phyloP scores from a whole-genome alignment of 176 grass and related monocot species.

The Lolium multiflorum region DNA sequence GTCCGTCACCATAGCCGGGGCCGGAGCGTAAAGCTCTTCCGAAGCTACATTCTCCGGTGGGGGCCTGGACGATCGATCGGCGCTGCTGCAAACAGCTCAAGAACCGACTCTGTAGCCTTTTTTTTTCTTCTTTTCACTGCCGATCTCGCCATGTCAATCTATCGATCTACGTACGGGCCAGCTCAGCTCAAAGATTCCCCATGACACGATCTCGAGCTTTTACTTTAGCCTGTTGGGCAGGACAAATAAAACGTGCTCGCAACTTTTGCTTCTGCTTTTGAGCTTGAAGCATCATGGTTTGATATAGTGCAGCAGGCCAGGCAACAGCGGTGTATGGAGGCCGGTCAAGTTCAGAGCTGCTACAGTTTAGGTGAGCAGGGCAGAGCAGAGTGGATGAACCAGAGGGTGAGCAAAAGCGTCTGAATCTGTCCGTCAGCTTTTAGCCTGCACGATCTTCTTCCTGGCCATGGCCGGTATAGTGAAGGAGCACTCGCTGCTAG shows the following conservation, averaged over 20 bases:
- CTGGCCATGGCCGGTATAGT: not conserved
- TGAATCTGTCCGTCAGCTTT: constrained; percentile 11
- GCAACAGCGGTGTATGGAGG: not conserved
- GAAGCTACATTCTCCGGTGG: constrained; percentile 31
- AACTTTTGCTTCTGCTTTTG: not conserved
- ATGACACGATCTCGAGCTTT: not conserved
- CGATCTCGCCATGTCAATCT: constrained; percentile 34
- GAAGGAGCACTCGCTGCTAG: not conserved
- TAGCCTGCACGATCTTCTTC: not conserved
- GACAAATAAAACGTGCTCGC: not conserved
- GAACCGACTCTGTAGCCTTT: not conserved
- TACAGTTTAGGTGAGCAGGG: not conserved
- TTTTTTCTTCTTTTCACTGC: constrained; percentile 29
- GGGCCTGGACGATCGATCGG: not conserved
- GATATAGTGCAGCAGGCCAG: constrained; percentile 31
- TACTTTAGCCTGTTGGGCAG: not conserved
- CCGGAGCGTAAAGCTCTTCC: not conserved
- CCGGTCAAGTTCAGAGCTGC: constrained; percentile 30
- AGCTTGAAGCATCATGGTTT: not conserved
- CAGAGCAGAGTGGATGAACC: not conserved
- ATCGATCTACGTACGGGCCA: not conserved
- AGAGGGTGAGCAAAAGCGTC: constrained; percentile 39
- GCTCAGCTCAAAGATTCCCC: constrained; percentile 48
- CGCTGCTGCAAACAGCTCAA: constrained; percentile 10
- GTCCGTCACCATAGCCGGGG: not conserved